phyloP scores from a whole-genome alignment of 2,329 filamentous ascomycete species.

The Diaporthe sp. region DNA sequence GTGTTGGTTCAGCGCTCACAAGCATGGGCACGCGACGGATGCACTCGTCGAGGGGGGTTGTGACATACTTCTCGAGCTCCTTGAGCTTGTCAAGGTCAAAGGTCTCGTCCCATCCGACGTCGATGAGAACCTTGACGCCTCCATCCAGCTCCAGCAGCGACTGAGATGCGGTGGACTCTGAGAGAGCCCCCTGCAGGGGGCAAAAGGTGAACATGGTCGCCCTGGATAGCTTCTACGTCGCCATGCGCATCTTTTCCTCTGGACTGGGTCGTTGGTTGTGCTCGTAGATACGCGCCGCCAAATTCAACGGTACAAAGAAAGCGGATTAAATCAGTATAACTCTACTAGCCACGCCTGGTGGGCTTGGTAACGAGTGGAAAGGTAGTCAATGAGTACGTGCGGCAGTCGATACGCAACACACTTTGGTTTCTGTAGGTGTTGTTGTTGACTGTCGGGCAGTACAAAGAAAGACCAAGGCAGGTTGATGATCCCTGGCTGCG shows the following conservation, averaged over 20 bases:
- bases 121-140: constrained; percentile 93
- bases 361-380: neutral
- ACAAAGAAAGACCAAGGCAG: constrained; percentile 8
- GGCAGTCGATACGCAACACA: neutral
- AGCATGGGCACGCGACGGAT: neutral
- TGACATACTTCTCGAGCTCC: constrained; percentile 86
- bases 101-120: constrained; percentile 95
- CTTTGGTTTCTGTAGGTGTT: neutral
- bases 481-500: neutral
- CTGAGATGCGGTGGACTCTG: constrained; percentile 87
- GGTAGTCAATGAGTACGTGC: neutral
- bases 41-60: neutral
- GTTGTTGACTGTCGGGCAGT: neutral
- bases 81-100: constrained; percentile 87
- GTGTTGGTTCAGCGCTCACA: constrained; percentile 38
- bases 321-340: neutral
- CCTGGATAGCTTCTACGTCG: constrained; percentile 32
- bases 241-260: constrained; percentile 35
- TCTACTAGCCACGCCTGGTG: constrained; percentile 12
- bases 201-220: constrained; percentile 93
- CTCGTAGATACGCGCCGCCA: constrained; percentile 1
- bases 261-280: neutral
- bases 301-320: neutral
- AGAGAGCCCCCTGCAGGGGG: constrained; percentile 90
- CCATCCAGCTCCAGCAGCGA: constrained; percentile 98